These are phyloP conservation scores for Curvularia sp. DNA, from an alignment of 2,329 filamentous ascomycete species.

Conservation along the genomic window DNA sequence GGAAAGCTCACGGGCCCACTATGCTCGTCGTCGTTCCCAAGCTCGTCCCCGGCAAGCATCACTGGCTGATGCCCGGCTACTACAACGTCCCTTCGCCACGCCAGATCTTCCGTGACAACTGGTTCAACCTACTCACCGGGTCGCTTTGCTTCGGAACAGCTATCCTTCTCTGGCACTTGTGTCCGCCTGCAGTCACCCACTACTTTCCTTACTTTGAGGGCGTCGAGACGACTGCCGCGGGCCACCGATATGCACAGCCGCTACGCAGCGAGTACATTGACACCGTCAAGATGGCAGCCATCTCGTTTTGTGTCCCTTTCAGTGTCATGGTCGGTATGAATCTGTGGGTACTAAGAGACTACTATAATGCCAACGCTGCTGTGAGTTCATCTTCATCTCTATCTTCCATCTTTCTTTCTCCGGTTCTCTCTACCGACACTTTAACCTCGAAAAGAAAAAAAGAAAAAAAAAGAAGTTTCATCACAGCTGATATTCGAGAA, in stretches of 20 bases:
- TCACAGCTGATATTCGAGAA: not conserved
- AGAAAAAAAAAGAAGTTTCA: not conserved
- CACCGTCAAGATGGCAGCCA: slow-evolving; percentile 69
- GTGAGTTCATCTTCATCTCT: slow-evolving; percentile 30
- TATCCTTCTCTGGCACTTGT: slow-evolving; percentile 34
- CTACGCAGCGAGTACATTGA: slow-evolving; percentile 73
- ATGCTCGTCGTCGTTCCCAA: not conserved
- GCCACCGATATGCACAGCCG: slow-evolving; percentile 67
- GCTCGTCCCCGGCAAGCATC: not conserved
- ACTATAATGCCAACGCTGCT: slow-evolving; percentile 66
- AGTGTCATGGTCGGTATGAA: slow-evolving; percentile 68
- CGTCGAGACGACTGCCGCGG: slow-evolving; percentile 46
- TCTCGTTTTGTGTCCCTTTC: slow-evolving; percentile 70
- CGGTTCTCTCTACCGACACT: not conserved
- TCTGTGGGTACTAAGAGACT: slow-evolving; percentile 59
- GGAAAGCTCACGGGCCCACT: not conserved
- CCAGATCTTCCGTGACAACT: slow-evolving; percentile 22
- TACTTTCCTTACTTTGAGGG: slow-evolving; percentile 58
- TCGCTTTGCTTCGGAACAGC: slow-evolving; percentile 65
- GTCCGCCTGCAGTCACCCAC: slow-evolving; percentile 64
- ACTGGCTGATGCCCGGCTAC: slow-evolving; percentile 19
- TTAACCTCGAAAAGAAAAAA: not conserved
- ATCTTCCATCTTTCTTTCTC: not conserved
- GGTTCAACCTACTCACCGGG: slow-evolving; percentile 72
- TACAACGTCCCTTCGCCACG: slow-evolving; percentile 22